Percentiles rank a stretch among this genome's conserved stretches.
phyloP scores from a whole-genome alignment of 2,329 filamentous ascomycete genomes.

The Talaromyces sp. region DNA sequence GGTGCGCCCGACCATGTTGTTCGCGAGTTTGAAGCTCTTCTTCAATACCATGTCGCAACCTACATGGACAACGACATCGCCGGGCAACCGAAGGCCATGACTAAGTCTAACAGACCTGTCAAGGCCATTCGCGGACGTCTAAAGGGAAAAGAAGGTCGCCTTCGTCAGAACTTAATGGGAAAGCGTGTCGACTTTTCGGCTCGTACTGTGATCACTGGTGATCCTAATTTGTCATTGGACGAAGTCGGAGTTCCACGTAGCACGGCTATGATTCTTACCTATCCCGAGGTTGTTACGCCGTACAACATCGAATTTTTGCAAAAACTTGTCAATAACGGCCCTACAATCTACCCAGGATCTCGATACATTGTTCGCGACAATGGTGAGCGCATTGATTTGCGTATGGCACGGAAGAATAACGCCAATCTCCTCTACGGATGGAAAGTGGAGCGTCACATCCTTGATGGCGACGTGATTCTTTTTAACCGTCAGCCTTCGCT shows the following conservation, averaged over 20 bases:
- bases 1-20: constrained; percentile 88
- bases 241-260: constrained; percentile 95
- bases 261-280: constrained; percentile 88
- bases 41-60: constrained; percentile 97
- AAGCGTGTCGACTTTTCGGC: constrained; percentile 99
- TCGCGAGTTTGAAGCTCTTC: constrained; percentile 79
- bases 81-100: constrained; percentile 84
- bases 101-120: constrained; percentile 93
- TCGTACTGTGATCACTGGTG: constrained; percentile 91
- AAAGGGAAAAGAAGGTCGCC: constrained; percentile 97
- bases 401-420: constrained; percentile 75
- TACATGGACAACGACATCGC: constrained; percentile 99
- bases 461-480: constrained; percentile 95
- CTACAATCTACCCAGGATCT: constrained; percentile 89
- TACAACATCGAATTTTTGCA: constrained; percentile 96
- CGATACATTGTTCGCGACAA: constrained; percentile 94
- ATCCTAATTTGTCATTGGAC: constrained; percentile 91
- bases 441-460: constrained; percentile 96
- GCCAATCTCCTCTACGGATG: constrained; percentile 82
- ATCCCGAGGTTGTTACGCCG: constrained; percentile 93
- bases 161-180: constrained; percentile 98
- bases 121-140: constrained; percentile 95
- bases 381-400: constrained; percentile 88
- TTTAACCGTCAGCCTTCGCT: constrained; percentile 99
- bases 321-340: constrained; percentile 83